A percentile compares a stretch with the other conserved stretches of the same genome.
phyloP scores from a whole-genome alignment of 73 alveolate genomes.

The Paramecium caudatum region DNA sequence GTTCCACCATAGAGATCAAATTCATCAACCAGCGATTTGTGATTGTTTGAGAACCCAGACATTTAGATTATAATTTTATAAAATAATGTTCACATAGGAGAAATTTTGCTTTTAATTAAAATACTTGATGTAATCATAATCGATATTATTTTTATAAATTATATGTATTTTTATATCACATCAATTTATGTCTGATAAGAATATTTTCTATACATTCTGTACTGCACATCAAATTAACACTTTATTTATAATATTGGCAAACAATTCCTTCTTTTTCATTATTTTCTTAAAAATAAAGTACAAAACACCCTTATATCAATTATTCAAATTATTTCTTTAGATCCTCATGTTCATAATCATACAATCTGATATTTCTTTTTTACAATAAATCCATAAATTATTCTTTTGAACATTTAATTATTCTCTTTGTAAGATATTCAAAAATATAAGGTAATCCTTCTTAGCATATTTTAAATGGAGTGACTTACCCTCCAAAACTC shows the following conservation, averaged over 20 bases:
- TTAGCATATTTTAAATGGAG: conserved; percentile 68
- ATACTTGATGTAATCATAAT: no score
- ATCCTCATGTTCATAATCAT: conserved; percentile 35
- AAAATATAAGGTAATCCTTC: conserved; percentile 62
- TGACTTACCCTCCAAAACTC: conserved; percentile 69
- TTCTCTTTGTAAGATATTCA: conserved; percentile 61
- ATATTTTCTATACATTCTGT: conserved; percentile 46
- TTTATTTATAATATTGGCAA: conserved; percentile 24
- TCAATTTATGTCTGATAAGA: conserved; percentile 32
- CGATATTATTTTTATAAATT: no score
- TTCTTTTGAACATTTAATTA: conserved; percentile 50
- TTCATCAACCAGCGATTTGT: no score
- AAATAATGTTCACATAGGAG: no score
- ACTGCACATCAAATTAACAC: conserved; percentile 37
- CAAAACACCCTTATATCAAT: conserved; percentile 57
- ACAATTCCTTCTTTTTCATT: conserved; percentile 5
- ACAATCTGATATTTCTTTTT: conserved; percentile 51
- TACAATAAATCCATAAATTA: conserved; percentile 54
- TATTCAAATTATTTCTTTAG: conserved; percentile 44
- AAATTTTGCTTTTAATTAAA: no score
- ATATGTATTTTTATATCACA: background rate
- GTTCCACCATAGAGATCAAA: no score
- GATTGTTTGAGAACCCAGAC: no score
- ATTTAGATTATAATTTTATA: no score
- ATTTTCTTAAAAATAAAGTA: background rate